Conservation (phyloP, 2,329 filamentous ascomycete species). For the Botryotinia convoluta region DNA sequence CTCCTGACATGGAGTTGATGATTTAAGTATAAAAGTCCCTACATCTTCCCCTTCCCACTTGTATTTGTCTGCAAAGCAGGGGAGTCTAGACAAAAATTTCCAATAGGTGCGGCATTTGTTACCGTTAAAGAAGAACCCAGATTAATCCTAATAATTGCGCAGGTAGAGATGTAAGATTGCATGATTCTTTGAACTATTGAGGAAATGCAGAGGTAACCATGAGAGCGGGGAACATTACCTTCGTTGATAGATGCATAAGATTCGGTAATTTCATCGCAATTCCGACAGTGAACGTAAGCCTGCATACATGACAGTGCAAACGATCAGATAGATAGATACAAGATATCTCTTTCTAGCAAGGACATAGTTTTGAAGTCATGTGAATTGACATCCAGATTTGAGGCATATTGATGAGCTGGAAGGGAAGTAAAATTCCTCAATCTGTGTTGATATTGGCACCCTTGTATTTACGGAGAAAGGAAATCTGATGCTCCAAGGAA, state of each 20-base stretch:
- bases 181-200: rapidly evolving
- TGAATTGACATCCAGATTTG: background rate
- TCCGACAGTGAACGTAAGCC: background rate
- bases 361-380: rapidly evolving
- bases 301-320: background rate
- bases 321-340: rapidly evolving
- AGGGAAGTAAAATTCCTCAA: background rate
- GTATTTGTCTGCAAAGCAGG: too few relatives aligned
- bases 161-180: background rate
- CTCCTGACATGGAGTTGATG: rapidly evolving
- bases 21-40: too few relatives aligned
- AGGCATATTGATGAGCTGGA: background rate
- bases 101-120: too few relatives aligned
- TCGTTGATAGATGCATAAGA: background rate
- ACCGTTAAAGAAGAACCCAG: rapidly evolving
- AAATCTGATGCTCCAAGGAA: background rate
- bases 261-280: rapidly evolving
- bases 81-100: too few relatives aligned
- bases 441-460: too few relatives aligned
- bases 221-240: background rate
- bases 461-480: background rate
- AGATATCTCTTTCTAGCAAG: rapidly evolving
- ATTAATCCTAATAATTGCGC: rapidly evolving
- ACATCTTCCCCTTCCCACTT: too few relatives aligned
- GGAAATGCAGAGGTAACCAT: background rate